Conservation (phyloP, 371 early-diverging fungal species). For the Syncephalastrum sp. region DNA sequence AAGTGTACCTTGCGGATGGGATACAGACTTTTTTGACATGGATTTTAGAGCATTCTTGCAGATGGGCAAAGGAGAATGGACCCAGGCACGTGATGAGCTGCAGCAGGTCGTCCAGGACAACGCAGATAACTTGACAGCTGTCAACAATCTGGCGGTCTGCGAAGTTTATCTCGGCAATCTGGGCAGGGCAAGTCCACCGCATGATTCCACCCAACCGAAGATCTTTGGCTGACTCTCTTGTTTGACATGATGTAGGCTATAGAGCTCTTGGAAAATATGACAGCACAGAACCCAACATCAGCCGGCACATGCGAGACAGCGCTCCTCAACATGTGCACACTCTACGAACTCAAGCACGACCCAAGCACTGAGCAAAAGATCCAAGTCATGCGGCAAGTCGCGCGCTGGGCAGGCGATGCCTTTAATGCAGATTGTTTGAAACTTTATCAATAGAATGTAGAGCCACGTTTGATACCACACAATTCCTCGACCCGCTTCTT, state of each 20-base stretch:
- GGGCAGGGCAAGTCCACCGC: conserved; percentile 24
- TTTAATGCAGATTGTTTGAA: conserved; percentile 53
- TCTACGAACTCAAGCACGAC: conserved; percentile 60
- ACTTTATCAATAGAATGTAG: conserved; percentile 23
- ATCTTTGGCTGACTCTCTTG: background rate
- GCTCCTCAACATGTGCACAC: conserved; percentile 58
- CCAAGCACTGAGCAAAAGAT: conserved; percentile 49
- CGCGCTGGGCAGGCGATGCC: conserved; percentile 62
- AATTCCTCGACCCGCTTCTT: conserved; percentile 55
- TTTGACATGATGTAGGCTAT: conserved; percentile 21
- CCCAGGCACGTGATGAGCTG: conserved; percentile 42
- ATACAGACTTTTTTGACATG: background rate
- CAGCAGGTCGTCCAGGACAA: conserved; percentile 43
- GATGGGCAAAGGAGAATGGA: conserved; percentile 59
- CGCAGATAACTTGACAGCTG: conserved; percentile 48
- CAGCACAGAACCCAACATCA: conserved; percentile 32
- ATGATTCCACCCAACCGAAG: too few species aligned
- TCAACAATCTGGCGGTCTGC: conserved; percentile 60
- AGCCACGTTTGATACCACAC: conserved; percentile 44
- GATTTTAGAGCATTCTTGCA: conserved; percentile 37
- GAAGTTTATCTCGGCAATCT: conserved; percentile 57
- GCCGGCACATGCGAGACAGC: conserved; percentile 58
- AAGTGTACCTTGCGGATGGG: background rate
- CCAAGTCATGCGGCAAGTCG: conserved; percentile 50
- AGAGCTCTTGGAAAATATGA: conserved; percentile 27